Evolutionary conservation across 768 basidiomycete genomes (phyloP), one percentile per base, ranked within the genome.

Genomic region (Thelephora aurantiotincta): DNA sequence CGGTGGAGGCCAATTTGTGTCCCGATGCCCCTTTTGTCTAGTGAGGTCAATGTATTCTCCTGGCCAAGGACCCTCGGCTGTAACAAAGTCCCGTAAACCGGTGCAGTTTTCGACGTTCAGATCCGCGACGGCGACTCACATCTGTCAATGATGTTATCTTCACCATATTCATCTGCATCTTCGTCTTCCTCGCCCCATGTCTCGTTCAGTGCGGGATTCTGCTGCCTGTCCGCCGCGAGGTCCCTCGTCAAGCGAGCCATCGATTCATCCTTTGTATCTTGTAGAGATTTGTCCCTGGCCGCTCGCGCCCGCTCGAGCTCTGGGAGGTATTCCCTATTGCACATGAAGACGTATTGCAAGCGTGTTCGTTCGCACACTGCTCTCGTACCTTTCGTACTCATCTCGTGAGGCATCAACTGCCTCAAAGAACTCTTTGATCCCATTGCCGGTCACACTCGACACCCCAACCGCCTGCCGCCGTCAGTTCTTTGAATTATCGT

Each of bases 401-500:
- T 78, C 70, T 54, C 90, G 70, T 1, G 87, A 90, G 26, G 77
- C 82, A 54, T 93, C 83, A 9, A 99, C 91, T 2, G 89, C 91
- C 26, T 82, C 77, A 58, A 99, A 86, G 62, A 99, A 96, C 47
- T 87, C 87, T 52, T 80, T 71, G 58, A 99, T 76, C 3, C 96
- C 96, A 26, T 80, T 83, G n/a, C 96, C 96, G 1, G 96, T 98
- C 72, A 89, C 71, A 49, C 93, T 92, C 14, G 90, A 93, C 11
- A 98, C 94, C 13, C 96, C 93, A 11, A 98, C 94, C 3, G 92
- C 77, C 92, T 94, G 53, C 22, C 3, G 92, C 77, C 92, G 94
- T 52, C 22, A 49, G 43, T 43, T 45, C 37, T n/a, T 30, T 7
- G 18, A 18, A 12, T 19, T 26, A 2, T 44, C 52, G 19, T 20